Base-by-base conservation (phyloP, 257 asterid species). In the Catharanthus roseus region DNA sequence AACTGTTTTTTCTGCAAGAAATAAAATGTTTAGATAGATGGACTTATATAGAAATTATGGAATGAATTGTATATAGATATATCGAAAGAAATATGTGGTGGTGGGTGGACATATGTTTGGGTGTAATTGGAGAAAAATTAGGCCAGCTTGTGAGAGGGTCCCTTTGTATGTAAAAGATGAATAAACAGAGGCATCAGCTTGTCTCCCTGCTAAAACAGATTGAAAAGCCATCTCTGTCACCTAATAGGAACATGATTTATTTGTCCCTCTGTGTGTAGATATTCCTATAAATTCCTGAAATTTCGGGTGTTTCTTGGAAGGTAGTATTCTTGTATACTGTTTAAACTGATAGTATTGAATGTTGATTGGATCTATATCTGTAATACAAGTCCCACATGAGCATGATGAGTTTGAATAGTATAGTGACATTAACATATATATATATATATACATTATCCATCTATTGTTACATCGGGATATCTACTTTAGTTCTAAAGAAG, bases 161-260 rank as follows among this genome's bases (percentile, higher is more conserved):
- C 91, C 90, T 69, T 34, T 77, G 83, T 70, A 68, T 78, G 80
- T 67, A 72, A 69, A 77, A 82, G 85, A 75, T 72, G 77, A 80
- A 83, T 70, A 51, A 62, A 73, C 80, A 71, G 72, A 57, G 72
- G 29, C 75, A 77, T 61, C 71, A 41, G 72, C 71, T 81, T 84
- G 86, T 79, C 82, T 76, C 74, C 78, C 77, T 79, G 81, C 74
- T 72, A 72, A n/a, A 81, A 80, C 83, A 76, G 76, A 68, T 44
- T 57, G 54, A 69, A 51, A 16, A 55, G 28, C 71, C 42, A 34
- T 68, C 41, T 69, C 67, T 75, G 74, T 62, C 75, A 62, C 60
- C 64, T 58, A 45, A 39, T 13, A 34, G 78, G 38, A 56, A 68
- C 78, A 67, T 9, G 47, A 42, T 10, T 4, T 74, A 56, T 57